Percentiles rank a stretch among this genome's conserved stretches.
phyloP scores from a whole-genome alignment of 768 basidiomycete species.

The Leucosporidium yakuticum region DNA sequence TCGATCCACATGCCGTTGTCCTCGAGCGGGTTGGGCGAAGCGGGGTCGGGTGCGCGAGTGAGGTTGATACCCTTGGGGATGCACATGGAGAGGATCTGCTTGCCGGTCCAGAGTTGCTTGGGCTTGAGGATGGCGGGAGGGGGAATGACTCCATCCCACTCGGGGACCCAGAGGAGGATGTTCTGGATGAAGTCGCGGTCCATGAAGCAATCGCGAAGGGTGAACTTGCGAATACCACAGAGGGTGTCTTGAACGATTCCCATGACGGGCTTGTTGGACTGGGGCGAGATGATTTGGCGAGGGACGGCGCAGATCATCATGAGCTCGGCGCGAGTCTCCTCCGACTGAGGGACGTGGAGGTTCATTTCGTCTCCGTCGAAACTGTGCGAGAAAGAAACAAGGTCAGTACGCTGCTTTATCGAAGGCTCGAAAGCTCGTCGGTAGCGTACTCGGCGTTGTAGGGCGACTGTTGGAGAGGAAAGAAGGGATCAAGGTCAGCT shows the following conservation, averaged over 20 bases:
- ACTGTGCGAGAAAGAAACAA: conserved; percentile 25
- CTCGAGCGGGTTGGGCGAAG: conserved; percentile 66
- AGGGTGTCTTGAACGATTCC: conserved; percentile 99
- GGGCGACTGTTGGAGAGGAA: conserved; percentile 63
- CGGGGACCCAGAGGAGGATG: conserved; percentile 93
- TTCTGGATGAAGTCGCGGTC: conserved; percentile 97
- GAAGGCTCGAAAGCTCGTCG: neutral
- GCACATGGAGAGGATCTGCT: conserved; percentile 85
- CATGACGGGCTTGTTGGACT: conserved; percentile 82
- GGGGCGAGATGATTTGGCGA: conserved; percentile 95
- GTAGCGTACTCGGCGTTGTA: conserved; percentile 76
- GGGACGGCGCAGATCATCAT: conserved; percentile 98
- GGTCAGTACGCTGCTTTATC: neutral
- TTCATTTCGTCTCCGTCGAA: conserved; percentile 99
- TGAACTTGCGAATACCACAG: conserved; percentile 95
- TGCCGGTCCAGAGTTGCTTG: conserved; percentile 95
- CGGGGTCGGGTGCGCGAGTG: conserved; percentile 41
- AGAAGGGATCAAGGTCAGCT: conserved; percentile 21
- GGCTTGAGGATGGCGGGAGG: conserved; percentile 93
- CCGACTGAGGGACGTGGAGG: conserved; percentile 97
- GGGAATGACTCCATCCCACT: conserved; percentile 91
- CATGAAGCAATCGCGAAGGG: conserved; percentile 86
- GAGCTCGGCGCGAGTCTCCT: conserved; percentile 96
- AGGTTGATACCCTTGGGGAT: conserved; percentile 92
- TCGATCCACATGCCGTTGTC: conserved; percentile 96